Evolutionary conservation across 2,329 filamentous ascomycete genomes (phyloP).

Genomic region (Paecilomyces niveus): DNA sequence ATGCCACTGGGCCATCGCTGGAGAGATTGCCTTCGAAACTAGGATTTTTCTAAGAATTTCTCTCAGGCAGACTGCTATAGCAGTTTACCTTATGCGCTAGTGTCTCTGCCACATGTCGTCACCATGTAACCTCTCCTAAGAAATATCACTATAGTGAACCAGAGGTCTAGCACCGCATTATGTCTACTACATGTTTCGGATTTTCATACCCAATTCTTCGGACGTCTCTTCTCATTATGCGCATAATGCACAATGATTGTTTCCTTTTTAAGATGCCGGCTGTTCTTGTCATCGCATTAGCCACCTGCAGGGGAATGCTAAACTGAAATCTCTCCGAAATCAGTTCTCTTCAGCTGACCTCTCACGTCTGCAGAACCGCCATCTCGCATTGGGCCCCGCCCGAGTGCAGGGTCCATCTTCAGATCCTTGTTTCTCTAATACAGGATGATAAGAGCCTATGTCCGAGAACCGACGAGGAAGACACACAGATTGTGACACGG

Average conservation of each 20-base stretch:
- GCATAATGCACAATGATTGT: neutral
- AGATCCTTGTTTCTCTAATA: slow-evolving; percentile 16
- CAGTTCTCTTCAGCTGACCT: slow-evolving; percentile 36
- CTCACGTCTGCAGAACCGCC: slow-evolving; percentile 31
- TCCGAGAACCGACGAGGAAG: slow-evolving; percentile 20
- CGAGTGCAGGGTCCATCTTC: slow-evolving; percentile 29
- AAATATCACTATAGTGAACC: neutral
- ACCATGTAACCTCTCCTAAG: neutral
- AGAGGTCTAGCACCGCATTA: neutral
- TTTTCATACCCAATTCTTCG: neutral
- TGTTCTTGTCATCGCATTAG: neutral
- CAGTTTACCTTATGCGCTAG: neutral
- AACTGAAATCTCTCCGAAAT: slow-evolving; percentile 12
- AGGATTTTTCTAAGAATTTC: neutral
- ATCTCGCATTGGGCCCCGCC: slow-evolving; percentile 30
- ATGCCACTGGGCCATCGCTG: neutral
- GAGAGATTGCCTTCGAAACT: neutral
- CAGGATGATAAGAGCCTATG: slow-evolving; percentile 25
- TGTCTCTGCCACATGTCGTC: neutral
- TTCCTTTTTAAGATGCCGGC: neutral
- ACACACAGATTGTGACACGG: slow-evolving; percentile 26
- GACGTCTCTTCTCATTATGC: neutral
- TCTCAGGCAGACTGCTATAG: neutral
- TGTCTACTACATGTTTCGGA: neutral
- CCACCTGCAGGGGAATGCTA: slow-evolving; percentile 8